Base-by-base conservation (phyloP, 2,329 filamentous ascomycete species). In the Colletotrichum sp. region DNA sequence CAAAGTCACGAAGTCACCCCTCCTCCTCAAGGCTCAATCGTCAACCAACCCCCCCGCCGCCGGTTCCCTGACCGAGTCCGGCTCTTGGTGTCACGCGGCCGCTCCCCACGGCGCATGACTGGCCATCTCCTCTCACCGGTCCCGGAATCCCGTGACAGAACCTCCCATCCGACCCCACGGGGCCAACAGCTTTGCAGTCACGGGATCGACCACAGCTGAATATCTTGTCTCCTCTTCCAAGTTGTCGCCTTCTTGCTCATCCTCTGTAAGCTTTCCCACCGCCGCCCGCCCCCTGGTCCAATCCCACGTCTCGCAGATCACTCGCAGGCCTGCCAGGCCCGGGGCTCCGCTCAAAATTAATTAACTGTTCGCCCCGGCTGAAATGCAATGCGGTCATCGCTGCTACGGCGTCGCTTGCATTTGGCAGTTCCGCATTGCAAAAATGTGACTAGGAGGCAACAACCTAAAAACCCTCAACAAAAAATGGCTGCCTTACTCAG, bases 81-180 rank as follows among this genome's bases (percentile, higher is more conserved):
- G 70, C 34, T 68, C 70, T 72, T 72, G 43, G 55, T 73, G 73
- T 75, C 73, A 75, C 70, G 73, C 70, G 73, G 73, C 70, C 70
- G 64, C 48, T 34, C 56, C 62, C 64, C 64, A 48, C 73, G 73
- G 69, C 70, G 73, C 73, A 75, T 75, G 73, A 75, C 70, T 75
- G 70, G 70, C 73, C 64, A 66, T 58, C 28, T 21, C 70, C 62
- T 73, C 48, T 75, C 73, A 75, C 73, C 73, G 73, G 73, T 75
- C 64, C 73, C 73, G 62, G 69, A 72, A 67, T 32, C 62, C 67
- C 67, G 55, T 70, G 67, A 70, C 34, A 21, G 36, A 48, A 28
- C 56, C 67, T 71, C 52, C 66, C 66, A 69, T 55, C 66, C 66
- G 66, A 69, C 48, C 30, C 69, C 73, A 67, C 70, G 73, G 21